These are phyloP conservation scores for Rhodotorula graminis DNA, from an alignment of 768 basidiomycete genomes.

Conservation along the genomic window DNA sequence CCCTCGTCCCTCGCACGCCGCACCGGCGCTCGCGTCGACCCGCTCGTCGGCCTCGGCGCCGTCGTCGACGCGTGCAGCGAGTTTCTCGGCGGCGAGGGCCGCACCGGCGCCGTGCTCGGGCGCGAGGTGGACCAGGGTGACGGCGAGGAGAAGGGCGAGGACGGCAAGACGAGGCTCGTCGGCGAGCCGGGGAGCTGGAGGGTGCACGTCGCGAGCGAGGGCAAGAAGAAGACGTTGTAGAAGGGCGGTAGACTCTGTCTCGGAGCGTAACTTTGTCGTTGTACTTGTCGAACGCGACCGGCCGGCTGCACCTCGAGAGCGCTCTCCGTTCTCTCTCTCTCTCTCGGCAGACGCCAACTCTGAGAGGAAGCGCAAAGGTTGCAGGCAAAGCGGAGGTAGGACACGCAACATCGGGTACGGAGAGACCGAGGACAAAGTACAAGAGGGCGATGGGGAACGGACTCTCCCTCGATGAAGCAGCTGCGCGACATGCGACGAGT, in stretches of 20 bases:
- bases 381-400: no score
- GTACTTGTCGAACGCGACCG: no score
- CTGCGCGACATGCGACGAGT: not conserved
- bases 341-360: no score
- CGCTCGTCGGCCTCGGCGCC: not conserved
- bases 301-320: no score
- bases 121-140: not conserved
- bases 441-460: no score
- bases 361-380: no score
- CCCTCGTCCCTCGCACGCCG: conserved; percentile 6
- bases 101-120: not conserved
- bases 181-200: conserved; percentile 8
- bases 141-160: not conserved
- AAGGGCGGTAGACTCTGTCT: no score
- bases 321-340: no score
- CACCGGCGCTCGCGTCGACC: conserved; percentile 5
- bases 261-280: no score
- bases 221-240: not conserved
- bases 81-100: conserved; percentile 7
- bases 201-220: conserved; percentile 3
- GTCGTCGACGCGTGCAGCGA: conserved; percentile 14
- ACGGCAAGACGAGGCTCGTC: not conserved
- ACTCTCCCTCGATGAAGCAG: not conserved
- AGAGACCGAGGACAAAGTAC: no score
- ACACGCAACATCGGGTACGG: no score